Conservation (phyloP, 352 stramenopile genomes). For the Globisporangium heterothallicum region DNA sequence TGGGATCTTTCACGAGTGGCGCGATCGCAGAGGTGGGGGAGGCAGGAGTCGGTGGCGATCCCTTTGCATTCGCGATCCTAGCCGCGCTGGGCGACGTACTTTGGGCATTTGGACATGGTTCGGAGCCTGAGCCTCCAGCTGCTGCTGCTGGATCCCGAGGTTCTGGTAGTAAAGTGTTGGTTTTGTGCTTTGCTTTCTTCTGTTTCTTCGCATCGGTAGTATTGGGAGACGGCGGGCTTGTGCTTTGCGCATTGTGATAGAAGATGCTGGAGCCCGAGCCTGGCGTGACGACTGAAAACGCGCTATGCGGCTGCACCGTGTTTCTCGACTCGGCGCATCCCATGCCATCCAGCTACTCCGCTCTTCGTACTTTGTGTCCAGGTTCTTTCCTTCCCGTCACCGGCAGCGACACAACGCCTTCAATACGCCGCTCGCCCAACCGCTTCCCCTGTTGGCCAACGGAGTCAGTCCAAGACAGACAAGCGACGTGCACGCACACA, state of each 20-base stretch:
- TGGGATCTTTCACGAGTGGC: not conserved
- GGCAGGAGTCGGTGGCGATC: not conserved
- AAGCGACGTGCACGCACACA: too few species aligned
- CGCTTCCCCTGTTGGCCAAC: too few species aligned
- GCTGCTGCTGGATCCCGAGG: slow-evolving; percentile 11
- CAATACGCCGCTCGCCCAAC: too few species aligned
- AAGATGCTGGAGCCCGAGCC: not conserved
- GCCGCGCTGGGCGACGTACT: slow-evolving; percentile 6
- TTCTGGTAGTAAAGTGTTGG: slow-evolving; percentile 35
- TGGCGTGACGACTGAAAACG: slow-evolving; percentile 23
- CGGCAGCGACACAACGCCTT: too few species aligned
- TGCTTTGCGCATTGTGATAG: not conserved
- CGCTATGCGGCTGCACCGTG: slow-evolving; percentile 30
- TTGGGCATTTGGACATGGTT: not conserved
- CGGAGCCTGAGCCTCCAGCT: not conserved
- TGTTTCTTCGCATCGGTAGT: not conserved
- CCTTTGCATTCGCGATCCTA: slow-evolving; percentile 9
- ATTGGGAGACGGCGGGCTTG: slow-evolving; percentile 8
- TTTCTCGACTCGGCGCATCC: slow-evolving; percentile 42
- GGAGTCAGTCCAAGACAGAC: too few species aligned
- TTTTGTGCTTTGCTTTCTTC: slow-evolving; percentile 22
- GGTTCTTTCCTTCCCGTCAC: too few species aligned
- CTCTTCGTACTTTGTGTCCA: too few species aligned
- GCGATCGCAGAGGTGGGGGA: not conserved
- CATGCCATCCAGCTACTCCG: slow-evolving; percentile 26